Evolutionary conservation across 2,329 filamentous ascomycete genomes (phyloP), one percentile per base, ranked within the genome.

Genomic region (Stagonosporopsis chrysanthemi): DNA sequence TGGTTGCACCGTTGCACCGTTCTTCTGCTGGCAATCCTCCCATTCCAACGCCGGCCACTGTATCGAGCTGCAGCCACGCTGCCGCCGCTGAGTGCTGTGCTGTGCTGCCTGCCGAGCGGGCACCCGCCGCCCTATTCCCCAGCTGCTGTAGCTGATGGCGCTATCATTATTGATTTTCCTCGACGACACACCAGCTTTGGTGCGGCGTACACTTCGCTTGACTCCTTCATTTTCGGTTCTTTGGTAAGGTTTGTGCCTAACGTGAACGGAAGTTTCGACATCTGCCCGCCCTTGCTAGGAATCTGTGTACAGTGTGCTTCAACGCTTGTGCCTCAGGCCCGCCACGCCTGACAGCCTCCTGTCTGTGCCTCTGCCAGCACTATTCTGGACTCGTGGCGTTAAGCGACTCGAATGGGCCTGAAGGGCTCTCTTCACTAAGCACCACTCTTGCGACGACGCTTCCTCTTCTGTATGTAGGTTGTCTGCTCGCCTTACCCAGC

Each of bases 211-310:
- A 33, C 38, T 42, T 47, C 17, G 29, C 47, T 52, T 48, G 31
- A 26, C 48, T 48, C 42, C 19, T 42, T 48, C 48, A 29, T 57
- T 36, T 48, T 33, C 47, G 43, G 26, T 28, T 39, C 17, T 50
- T 12, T 50, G 49, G 44, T 50, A 58, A 53, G 29, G 55, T 58
- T 58, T 50, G 45, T 41, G 6, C 50, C 55, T 53, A 58, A 53
- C 39, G 33, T 17, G 14, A 49, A 53, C 55, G 49, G 49, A 49
- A 52, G 55, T 52, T 58, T 58, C 49, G 49, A 50, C 45, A 49
- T 36, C 55, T 58, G 39, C 6, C 50, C 55, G 55, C 55, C 49
- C 55, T 52, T 40, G 28, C 55, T 36, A 58, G n/a, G n/a, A n/a
- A n/a, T n/a, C n/a, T n/a, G n/a, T 38, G 26, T 45, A 36, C 49